Conservation (phyloP, 148 eudicot species). For the Amaranthus cruentus region DNA sequence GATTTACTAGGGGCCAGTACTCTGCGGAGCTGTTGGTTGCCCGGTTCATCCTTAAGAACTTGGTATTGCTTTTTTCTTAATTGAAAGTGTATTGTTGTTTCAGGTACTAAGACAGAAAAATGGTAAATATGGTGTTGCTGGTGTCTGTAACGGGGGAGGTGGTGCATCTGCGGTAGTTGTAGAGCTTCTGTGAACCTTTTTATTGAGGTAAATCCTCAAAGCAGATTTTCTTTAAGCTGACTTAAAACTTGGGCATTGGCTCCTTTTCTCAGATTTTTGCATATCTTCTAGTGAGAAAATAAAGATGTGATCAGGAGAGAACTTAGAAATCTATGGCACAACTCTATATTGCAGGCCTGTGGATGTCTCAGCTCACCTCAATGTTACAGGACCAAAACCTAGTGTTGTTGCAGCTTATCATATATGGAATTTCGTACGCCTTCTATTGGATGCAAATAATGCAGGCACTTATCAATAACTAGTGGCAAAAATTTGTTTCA, state of each 20-base stretch:
- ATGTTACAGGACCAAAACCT: not conserved
- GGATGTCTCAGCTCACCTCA: not conserved
- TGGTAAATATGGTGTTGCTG: conserved; percentile 79
- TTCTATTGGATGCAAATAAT: not conserved
- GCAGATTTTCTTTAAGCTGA: too few relatives aligned
- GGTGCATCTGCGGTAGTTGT: conserved; percentile 90
- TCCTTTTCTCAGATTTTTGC: too few relatives aligned
- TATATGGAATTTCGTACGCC: not conserved
- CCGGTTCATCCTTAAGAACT: not conserved
- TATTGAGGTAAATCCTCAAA: conserved; percentile 19
- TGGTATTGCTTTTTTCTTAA: conserved; percentile 1
- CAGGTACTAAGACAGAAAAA: conserved; percentile 77
- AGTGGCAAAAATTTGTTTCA: not conserved
- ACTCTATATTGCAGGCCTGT: conserved; percentile 10
- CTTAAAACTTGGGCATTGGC: too few relatives aligned
- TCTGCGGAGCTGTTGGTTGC: not conserved
- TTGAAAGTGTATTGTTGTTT: conserved; percentile 5
- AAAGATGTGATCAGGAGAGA: not conserved
- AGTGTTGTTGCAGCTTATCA: not conserved
- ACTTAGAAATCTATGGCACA: not conserved
- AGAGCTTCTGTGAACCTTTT: conserved; percentile 53
- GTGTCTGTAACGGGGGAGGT: conserved; percentile 95
- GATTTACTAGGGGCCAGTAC: too few relatives aligned
- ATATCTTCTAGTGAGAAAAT: not conserved
- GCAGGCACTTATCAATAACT: not conserved